phyloP scores from a whole-genome alignment of 163 green algal genomes.

The Scenedesmus sp. region DNA sequence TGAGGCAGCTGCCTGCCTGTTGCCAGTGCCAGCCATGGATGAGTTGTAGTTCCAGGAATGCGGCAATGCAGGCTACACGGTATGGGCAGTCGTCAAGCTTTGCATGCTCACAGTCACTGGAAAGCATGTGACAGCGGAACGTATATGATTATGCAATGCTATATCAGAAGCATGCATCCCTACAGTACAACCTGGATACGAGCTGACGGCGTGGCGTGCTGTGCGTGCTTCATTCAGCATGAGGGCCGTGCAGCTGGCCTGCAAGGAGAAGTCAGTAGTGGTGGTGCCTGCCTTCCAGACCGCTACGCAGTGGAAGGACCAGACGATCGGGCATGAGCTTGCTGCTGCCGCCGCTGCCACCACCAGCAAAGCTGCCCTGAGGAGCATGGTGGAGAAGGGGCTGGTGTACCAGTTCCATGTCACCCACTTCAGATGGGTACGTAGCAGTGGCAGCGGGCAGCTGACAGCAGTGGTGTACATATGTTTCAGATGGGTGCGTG shows the following conservation, averaged over 20 bases:
- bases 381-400: background rate
- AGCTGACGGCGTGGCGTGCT: background rate
- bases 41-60: no score
- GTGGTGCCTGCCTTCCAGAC: constrained; percentile 39
- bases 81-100: no score
- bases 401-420: constrained; percentile 23
- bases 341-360: background rate
- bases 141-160: no score
- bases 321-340: background rate
- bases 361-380: constrained; percentile 4
- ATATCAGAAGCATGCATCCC: no score
- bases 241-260: background rate
- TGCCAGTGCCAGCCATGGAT: no score
- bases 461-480: no score
- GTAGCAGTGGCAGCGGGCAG: background rate
- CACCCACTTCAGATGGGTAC: background rate
- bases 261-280: background rate
- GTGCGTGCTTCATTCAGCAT: background rate
- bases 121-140: no score
- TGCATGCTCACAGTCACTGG: no score
- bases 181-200: background rate
- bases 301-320: background rate
- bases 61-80: no score
- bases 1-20: background rate
- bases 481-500: background rate